These are phyloP conservation scores for Pseudogymnoascus sp. DNA, from an alignment of 2,329 filamentous ascomycete genomes.

Conservation along the genomic window DNA sequence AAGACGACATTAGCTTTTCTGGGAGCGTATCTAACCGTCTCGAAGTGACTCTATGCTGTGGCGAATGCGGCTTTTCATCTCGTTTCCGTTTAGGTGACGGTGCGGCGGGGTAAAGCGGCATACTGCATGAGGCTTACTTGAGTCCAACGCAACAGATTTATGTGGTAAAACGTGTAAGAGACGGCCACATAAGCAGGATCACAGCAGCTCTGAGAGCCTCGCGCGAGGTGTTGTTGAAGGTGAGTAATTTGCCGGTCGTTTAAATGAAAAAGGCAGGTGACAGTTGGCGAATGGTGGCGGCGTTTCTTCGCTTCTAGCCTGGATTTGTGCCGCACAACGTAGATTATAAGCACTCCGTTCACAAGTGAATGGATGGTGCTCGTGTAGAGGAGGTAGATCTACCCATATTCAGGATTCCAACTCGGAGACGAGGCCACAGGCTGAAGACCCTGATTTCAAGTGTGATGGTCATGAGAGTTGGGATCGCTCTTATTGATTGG, in stretches of 20 bases:
- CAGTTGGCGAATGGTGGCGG: background rate
- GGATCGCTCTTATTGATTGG: background rate
- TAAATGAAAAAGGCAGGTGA: constrained; percentile 7
- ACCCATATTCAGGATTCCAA: background rate
- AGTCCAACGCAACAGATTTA: background rate
- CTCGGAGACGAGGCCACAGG: background rate
- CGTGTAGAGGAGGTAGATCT: background rate
- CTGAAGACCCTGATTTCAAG: background rate
- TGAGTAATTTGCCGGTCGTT: background rate
- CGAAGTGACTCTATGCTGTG: background rate
- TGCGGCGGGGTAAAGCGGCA: constrained; percentile 3
- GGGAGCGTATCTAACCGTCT: background rate
- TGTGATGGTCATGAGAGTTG: constrained; percentile 3
- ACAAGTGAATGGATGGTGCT: background rate
- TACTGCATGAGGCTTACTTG: constrained; percentile 5
- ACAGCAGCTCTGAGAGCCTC: background rate
- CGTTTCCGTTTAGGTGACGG: constrained; percentile 7
- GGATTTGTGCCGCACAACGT: background rate
- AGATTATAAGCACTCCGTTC: background rate
- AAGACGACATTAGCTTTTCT: background rate
- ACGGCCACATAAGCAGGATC: background rate
- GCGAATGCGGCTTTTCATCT: constrained; percentile 5
- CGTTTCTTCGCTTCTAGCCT: background rate
- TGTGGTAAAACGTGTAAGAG: background rate
- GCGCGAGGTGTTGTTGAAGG: background rate